These are phyloP conservation scores for Aspergillus carlsbadensis DNA, from an alignment of 495 filamentous ascomycete species.

Conservation along the genomic window DNA sequence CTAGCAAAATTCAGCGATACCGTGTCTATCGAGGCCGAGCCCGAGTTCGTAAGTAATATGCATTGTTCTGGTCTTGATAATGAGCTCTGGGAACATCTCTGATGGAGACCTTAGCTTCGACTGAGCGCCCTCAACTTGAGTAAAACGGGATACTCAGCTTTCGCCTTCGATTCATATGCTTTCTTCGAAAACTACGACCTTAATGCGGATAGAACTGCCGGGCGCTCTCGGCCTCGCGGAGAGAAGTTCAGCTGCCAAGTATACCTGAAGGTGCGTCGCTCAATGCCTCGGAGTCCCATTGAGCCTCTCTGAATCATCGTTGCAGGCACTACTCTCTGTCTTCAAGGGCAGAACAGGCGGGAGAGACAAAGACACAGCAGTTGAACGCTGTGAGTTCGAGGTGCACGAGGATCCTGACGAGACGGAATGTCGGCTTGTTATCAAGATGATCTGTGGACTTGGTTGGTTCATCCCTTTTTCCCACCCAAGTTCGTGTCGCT, in stretches of 20 bases:
- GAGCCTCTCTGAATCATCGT: background rate
- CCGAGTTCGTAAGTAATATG: slow-evolving; percentile 58
- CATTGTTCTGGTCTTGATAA: no score
- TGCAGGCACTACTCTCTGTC: slow-evolving; percentile 68
- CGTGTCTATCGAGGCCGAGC: slow-evolving; percentile 80
- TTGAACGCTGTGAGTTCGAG: slow-evolving; percentile 84
- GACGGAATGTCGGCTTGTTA: slow-evolving; percentile 73
- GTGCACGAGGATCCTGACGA: slow-evolving; percentile 72
- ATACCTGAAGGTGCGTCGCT: slow-evolving; percentile 55
- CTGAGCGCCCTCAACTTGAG: slow-evolving; percentile 87
- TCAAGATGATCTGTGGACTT: slow-evolving; percentile 82
- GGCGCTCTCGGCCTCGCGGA: slow-evolving; percentile 19
- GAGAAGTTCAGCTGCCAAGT: slow-evolving; percentile 73
- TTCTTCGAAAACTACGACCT: slow-evolving; percentile 79
- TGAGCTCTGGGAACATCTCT: slow-evolving; percentile 5
- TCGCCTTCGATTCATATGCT: slow-evolving; percentile 65
- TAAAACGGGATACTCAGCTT: slow-evolving; percentile 87
- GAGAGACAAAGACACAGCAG: slow-evolving; percentile 70
- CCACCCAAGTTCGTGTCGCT: background rate
- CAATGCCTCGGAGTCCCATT: background rate
- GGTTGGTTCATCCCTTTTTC: slow-evolving; percentile 46
- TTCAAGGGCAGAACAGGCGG: slow-evolving; percentile 66
- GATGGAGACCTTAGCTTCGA: slow-evolving; percentile 55
- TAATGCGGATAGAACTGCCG: slow-evolving; percentile 9
- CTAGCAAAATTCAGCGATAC: slow-evolving; percentile 90